A percentile compares a stretch with the other conserved stretches of the same genome.
Evolutionary conservation across 192 early-diverging fungal species (phyloP).

Genomic region (Coemansia sp.): DNA sequence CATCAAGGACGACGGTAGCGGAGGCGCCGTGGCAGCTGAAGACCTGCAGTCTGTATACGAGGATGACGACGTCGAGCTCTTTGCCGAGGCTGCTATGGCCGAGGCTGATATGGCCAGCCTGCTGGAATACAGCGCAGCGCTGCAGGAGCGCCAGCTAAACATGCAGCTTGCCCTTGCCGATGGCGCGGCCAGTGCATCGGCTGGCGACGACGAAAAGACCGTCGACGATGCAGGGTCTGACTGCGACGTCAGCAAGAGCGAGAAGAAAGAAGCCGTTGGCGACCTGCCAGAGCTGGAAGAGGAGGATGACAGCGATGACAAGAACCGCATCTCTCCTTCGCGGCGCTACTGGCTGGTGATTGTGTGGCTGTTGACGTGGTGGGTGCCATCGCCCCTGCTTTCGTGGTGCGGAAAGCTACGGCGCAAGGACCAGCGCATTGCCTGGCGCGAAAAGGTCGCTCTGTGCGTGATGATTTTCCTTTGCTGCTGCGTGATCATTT

Average conservation of each 20-base stretch:
- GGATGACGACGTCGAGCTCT: slow-evolving; percentile 45
- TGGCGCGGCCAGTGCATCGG: slow-evolving; percentile 9
- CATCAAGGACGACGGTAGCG: slow-evolving; percentile 31
- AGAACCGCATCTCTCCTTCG: slow-evolving; percentile 25
- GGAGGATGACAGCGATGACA: slow-evolving; percentile 54
- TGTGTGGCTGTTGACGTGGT: slow-evolving; percentile 67
- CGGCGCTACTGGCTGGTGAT: slow-evolving; percentile 77
- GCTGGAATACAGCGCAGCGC: slow-evolving; percentile 43
- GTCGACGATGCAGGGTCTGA: slow-evolving; percentile 35
- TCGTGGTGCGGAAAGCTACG: slow-evolving; percentile 73
- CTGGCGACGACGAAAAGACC: slow-evolving; percentile 44
- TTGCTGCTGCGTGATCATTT: slow-evolving; percentile 74
- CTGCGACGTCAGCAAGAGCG: slow-evolving; percentile 33
- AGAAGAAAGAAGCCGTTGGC: slow-evolving; percentile 40
- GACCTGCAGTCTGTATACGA: slow-evolving; percentile 55
- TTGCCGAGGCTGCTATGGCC: slow-evolving; percentile 38
- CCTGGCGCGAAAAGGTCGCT: slow-evolving; percentile 97
- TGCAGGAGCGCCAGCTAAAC: slow-evolving; percentile 45
- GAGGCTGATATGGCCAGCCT: slow-evolving; percentile 47
- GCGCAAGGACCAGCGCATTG: slow-evolving; percentile 76
- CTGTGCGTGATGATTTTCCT: slow-evolving; percentile 80
- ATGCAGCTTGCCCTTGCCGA: slow-evolving; percentile 19
- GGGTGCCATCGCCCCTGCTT: slow-evolving; percentile 79
- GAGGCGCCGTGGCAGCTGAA: slow-evolving; percentile 23
- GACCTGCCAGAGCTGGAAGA: slow-evolving; percentile 45